Evolutionary conservation across 371 early-diverging fungal species (phyloP).

Genomic region (Sporodiniella umbellata): DNA sequence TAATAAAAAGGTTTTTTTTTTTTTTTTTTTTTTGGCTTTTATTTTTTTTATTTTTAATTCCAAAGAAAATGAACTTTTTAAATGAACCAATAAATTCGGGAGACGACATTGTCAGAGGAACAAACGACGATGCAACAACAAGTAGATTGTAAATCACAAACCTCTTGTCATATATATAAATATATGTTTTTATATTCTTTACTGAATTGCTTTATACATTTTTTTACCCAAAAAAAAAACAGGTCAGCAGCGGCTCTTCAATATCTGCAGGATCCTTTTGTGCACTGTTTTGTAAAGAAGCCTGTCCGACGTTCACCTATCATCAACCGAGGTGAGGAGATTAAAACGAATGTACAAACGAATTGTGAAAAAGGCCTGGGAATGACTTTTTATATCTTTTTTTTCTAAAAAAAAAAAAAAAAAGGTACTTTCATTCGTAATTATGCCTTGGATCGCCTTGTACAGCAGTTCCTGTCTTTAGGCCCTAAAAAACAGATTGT

Average conservation of each 20-base stretch:
- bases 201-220: background rate
- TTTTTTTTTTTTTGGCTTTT: background rate
- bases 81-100: background rate
- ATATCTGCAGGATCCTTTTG: constrained; percentile 82
- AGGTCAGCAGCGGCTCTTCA: constrained; percentile 84
- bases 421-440: constrained; percentile 75
- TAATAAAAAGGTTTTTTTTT: background rate
- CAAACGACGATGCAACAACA: constrained; percentile 87
- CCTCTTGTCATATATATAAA: too few species aligned
- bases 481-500: constrained; percentile 68
- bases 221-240: background rate
- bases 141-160: constrained; percentile 58
- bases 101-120: constrained; percentile 73
- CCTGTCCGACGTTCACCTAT: constrained; percentile 78
- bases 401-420: background rate
- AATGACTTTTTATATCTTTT: too few species aligned
- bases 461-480: constrained; percentile 57
- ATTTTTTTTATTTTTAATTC: background rate
- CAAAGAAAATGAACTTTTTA: background rate
- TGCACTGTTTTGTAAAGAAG: constrained; percentile 67
- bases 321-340: constrained; percentile 79
- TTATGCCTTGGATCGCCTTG: constrained; percentile 58
- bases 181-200: too few species aligned
- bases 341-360: background rate
- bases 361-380: too few species aligned